Base-by-base conservation (phyloP, 2,329 filamentous ascomycete species). In the Penicillium sp. region DNA sequence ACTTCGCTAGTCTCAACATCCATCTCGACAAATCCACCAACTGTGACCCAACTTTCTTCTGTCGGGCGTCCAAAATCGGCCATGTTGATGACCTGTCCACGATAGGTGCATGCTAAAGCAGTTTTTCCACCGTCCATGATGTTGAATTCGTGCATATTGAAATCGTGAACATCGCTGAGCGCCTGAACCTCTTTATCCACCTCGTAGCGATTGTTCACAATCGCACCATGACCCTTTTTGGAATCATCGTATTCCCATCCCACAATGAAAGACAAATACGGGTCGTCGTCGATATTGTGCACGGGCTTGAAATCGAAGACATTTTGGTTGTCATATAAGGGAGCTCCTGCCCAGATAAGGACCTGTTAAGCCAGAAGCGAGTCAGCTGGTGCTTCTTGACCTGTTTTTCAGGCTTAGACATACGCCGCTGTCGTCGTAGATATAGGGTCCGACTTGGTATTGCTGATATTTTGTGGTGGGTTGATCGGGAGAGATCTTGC, bases 321-420 rank as follows among this genome's bases (percentile, higher is more conserved):
- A 42, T 76, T 78, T 47, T 73, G 75, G 13, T 79, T 78, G 30
- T 78, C 75, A 55, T 72, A 72, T 48, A 74, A 66, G 53, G 75
- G 75, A 27, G 76, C 77, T 27, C 79, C 78, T 16, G 75, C 75
- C 74, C 77, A 81, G 23, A 81, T 66, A 39, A 81, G 71, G 44
- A 77, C 71, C 66, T 73, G 43, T 47, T 34, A 19, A n/a, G 35
- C 34, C 32, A 41, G 41, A 44, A 30, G 16, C 34, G n/a, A 44
- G 54, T 60, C 45, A 59, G 57, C 39, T 16, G 16, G 34, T 40
- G 13, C n/a, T 32, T 55, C 16, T 34, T 34, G 29, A 41, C 16
- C 16, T 27, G 30, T 27, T 10, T 18, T 29, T 4, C 16, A 38
- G 23, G 27, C 8, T 19, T 40, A 11, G n/a, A 55, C 61, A 48